phyloP scores from a whole-genome alignment of 2,329 filamentous ascomycete species.

The Penicillium sp. region DNA sequence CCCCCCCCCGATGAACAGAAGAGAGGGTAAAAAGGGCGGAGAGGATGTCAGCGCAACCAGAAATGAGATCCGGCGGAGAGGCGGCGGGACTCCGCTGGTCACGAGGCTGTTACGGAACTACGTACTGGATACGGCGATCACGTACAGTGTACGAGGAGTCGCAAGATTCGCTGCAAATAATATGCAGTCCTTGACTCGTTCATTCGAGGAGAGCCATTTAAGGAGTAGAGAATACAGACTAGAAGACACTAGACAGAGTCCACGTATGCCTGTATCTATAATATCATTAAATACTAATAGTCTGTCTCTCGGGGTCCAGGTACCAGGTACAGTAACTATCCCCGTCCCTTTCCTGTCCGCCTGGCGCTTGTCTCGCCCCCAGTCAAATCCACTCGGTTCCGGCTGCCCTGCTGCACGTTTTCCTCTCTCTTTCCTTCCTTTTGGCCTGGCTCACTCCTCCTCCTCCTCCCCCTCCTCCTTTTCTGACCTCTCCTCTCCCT shows the following conservation, averaged over 20 bases:
- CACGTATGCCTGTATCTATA: background rate
- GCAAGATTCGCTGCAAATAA: background rate
- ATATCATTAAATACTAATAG: background rate
- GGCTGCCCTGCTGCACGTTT: constrained; percentile 7
- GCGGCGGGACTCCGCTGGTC: constrained; percentile 32
- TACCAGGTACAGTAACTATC: background rate
- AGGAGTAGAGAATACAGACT: background rate
- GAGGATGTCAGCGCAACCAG: background rate
- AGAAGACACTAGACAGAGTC: background rate
- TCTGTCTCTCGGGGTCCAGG: background rate
- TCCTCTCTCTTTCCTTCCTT: constrained; percentile 13
- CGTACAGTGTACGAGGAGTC: background rate
- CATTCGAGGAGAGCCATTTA: too few relatives aligned
- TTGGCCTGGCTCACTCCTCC: constrained; percentile 4
- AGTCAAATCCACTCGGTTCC: constrained; percentile 4
- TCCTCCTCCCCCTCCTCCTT: constrained; percentile 3
- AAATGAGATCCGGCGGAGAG: constrained; percentile 24
- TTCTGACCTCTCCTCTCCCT: constrained; percentile 13
- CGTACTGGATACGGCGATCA: background rate
- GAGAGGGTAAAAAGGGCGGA: constrained; percentile 1
- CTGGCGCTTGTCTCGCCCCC: background rate
- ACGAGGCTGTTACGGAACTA: constrained; percentile 7
- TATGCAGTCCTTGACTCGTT: background rate
- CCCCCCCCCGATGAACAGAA: background rate
- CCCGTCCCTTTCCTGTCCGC: constrained; percentile 1